A percentile compares a stretch with the other conserved stretches of the same genome.
phyloP scores from a whole-genome alignment of 169 alveolate species.

The Eimeria maxima region DNA sequence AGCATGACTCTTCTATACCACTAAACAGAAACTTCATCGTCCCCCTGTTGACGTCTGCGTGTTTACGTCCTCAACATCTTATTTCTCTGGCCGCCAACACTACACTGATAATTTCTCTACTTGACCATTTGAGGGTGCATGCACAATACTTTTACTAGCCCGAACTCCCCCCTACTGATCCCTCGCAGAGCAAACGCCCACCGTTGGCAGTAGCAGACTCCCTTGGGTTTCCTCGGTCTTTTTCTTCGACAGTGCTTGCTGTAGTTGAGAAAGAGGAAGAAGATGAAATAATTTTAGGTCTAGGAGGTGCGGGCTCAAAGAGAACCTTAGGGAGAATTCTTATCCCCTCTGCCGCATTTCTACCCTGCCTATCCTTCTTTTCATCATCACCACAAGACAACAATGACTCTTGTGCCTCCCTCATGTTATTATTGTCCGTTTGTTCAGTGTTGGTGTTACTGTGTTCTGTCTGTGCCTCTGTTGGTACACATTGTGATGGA shows the following conservation, averaged over 20 bases:
- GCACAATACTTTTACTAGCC: neutral
- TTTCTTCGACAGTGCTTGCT: neutral
- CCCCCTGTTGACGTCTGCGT: too few species aligned
- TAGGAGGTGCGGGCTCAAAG: slow-evolving; percentile 36
- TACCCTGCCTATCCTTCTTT: neutral
- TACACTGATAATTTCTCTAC: neutral
- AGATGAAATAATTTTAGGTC: neutral
- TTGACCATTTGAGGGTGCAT: neutral
- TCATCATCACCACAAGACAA: neutral
- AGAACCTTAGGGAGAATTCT: neutral
- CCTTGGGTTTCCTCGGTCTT: neutral
- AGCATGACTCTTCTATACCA: neutral
- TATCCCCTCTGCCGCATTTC: neutral
- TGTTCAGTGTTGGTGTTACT: neutral
- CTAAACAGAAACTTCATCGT: neutral
- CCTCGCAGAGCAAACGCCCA: neutral
- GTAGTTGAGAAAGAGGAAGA: neutral
- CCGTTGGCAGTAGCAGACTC: neutral
- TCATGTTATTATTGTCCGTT: neutral
- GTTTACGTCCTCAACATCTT: neutral
- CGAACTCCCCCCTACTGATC: neutral
- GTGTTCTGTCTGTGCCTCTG: neutral
- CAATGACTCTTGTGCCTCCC: neutral
- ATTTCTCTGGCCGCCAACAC: neutral
- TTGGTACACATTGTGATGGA: neutral